phyloP scores from a whole-genome alignment of 192 early-diverging fungal species.

The Mortierella alpina region DNA sequence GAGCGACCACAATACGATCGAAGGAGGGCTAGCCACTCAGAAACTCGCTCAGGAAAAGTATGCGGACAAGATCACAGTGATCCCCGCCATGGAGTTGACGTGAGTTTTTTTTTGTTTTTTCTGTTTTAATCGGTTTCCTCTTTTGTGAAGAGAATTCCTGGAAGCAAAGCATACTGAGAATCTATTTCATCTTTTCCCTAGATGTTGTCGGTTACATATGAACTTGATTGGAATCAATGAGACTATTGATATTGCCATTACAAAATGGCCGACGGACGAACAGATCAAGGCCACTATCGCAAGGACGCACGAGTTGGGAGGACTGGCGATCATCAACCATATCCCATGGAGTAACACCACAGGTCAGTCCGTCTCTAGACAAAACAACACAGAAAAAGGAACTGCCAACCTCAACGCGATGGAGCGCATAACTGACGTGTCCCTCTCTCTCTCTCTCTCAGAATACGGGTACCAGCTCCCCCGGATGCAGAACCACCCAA shows the following conservation, averaged over 20 bases:
- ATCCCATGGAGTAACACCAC: constrained; percentile 82
- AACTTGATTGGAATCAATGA: constrained; percentile 73
- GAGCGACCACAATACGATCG: constrained; percentile 76
- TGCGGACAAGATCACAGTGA: constrained; percentile 63
- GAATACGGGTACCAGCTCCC: constrained; percentile 64
- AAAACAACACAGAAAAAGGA: not conserved
- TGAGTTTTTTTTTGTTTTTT: constrained; percentile 22
- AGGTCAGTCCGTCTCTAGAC: constrained; percentile 25
- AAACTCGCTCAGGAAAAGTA: constrained; percentile 64
- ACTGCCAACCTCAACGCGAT: not conserved
- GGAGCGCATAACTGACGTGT: too few relatives aligned
- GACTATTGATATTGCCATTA: constrained; percentile 57
- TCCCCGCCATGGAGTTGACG: constrained; percentile 77
- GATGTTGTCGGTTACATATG: constrained; percentile 78
- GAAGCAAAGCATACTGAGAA: not conserved
- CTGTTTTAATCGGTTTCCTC: not conserved
- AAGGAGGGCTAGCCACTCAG: constrained; percentile 70
- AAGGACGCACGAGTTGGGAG: constrained; percentile 71
- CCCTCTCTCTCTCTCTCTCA: constrained; percentile 8
- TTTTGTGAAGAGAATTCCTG: not conserved
- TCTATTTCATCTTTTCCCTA: constrained; percentile 23
- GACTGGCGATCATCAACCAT: constrained; percentile 80
- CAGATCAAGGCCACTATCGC: constrained; percentile 68
- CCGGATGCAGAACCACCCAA: constrained; percentile 72
- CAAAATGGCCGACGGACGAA: constrained; percentile 68